These are phyloP conservation scores for Pleurostoma richardsiae DNA, from an alignment of 2,329 filamentous ascomycete species.

Conservation along the genomic window DNA sequence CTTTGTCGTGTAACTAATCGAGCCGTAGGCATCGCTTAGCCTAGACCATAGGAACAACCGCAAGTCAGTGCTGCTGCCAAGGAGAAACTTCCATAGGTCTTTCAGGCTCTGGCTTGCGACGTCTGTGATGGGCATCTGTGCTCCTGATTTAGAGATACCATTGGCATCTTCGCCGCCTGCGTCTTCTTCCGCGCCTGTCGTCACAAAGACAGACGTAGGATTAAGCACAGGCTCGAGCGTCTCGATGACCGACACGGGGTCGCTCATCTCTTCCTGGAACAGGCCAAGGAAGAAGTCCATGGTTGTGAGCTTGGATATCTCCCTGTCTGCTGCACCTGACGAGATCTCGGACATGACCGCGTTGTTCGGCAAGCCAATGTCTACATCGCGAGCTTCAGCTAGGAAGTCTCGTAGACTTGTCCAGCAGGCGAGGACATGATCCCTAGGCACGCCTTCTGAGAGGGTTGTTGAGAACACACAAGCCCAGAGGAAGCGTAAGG, in stretches of 20 bases:
- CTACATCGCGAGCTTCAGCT: conserved; percentile 28
- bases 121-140: conserved; percentile 39
- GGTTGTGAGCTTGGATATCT: conserved; percentile 87
- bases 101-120: conserved; percentile 54
- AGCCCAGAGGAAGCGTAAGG: conserved; percentile 53
- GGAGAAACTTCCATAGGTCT: conserved; percentile 82
- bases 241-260: conserved; percentile 83
- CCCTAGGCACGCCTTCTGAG: conserved; percentile 45
- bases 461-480: conserved; percentile 49
- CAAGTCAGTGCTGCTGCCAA: conserved; percentile 74
- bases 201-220: conserved; percentile 50
- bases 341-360: conserved; percentile 85
- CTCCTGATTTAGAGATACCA: conserved; percentile 2
- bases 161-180: conserved; percentile 12
- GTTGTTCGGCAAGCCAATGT: conserved; percentile 73
- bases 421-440: conserved; percentile 55
- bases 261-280: conserved; percentile 76
- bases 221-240: conserved; percentile 90
- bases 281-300: conserved; percentile 94
- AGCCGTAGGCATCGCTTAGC: conserved; percentile 81
- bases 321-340: conserved; percentile 74
- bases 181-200: conserved; percentile 11
- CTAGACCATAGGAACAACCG: conserved; percentile 86
- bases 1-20: conserved; percentile 81
- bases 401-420: conserved; percentile 51